Percentiles rank a stretch among this genome's conserved stretches.
Conservation (phyloP, 202 grass and related monocot genomes). For the Cymbopogon flexuosus region DNA sequence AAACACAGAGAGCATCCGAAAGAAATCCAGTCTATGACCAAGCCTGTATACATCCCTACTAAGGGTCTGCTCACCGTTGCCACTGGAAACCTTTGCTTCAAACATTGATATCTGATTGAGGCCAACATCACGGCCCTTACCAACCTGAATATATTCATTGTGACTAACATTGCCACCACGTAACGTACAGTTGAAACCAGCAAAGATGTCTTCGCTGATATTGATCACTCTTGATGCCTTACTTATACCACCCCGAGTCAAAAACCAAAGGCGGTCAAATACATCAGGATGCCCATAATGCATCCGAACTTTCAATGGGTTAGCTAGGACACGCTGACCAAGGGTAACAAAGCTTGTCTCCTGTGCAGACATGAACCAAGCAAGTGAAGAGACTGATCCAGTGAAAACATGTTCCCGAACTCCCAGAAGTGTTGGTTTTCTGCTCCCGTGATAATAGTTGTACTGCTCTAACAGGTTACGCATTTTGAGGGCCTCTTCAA, state of each 20-base stretch:
- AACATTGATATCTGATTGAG: conserved; percentile 99
- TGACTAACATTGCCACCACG: conserved; percentile 91
- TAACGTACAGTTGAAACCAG: conserved; percentile 93
- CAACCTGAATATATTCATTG: conserved; percentile 95
- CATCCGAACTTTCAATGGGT: conserved; percentile 87
- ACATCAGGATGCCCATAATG: conserved; percentile 97
- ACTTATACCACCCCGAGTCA: conserved; percentile 81
- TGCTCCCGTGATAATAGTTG: conserved; percentile 57
- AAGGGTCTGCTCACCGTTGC: conserved; percentile 92
- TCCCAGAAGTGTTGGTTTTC: conserved; percentile 82
- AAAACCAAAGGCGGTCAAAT: conserved; percentile 91
- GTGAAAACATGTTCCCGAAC: conserved; percentile 93
- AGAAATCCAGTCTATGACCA: conserved; percentile 92
- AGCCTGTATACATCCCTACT: conserved; percentile 91
- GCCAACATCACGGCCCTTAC: conserved; percentile 90
- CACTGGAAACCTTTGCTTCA: conserved; percentile 92
- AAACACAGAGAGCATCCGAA: conserved; percentile 80
- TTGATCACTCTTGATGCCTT: conserved; percentile 93
- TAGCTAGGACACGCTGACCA: conserved; percentile 85
- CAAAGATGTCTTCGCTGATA: conserved; percentile 94
- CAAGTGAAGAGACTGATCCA: conserved; percentile 90
- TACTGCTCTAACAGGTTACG: conserved; percentile 89
- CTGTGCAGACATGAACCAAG: conserved; percentile 97
- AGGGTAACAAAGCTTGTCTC: conserved; percentile 96
- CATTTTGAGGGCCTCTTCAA: conserved; percentile 97